Evolutionary conservation across 2,329 filamentous ascomycete genomes (phyloP).

Genomic region (Chaetomiaceae sp.): DNA sequence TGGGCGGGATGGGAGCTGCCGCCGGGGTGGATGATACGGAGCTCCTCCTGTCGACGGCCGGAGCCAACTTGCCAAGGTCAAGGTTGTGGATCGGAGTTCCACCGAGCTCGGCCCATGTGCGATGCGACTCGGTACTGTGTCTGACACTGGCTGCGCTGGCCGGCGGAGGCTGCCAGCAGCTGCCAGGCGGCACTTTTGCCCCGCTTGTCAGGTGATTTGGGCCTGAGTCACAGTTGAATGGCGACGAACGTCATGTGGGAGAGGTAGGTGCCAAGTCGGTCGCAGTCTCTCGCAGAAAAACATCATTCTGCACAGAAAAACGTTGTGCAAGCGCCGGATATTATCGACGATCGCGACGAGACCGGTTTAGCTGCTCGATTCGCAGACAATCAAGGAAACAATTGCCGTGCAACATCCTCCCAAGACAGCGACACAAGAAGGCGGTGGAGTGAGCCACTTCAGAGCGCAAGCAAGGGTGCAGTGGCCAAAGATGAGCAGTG

Average conservation of each 20-base stretch:
- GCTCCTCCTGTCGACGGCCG: slow-evolving; percentile 2
- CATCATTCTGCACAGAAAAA: slow-evolving; percentile 3
- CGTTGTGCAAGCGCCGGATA: slow-evolving; percentile 6
- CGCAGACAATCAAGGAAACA: neutral
- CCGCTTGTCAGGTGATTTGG: slow-evolving; percentile 26
- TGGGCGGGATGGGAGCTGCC: neutral
- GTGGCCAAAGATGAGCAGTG: slow-evolving; percentile 32
- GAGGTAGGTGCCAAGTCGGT: slow-evolving; percentile 9
- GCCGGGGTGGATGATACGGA: neutral
- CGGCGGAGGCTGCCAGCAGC: slow-evolving; percentile 5
- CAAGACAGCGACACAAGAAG: slow-evolving; percentile 9
- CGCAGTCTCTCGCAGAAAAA: too few relatives aligned
- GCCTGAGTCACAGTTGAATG: slow-evolving; percentile 25
- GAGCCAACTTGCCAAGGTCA: neutral
- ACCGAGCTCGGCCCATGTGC: slow-evolving; percentile 6
- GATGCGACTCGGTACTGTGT: slow-evolving; percentile 8
- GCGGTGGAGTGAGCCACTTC: slow-evolving; percentile 19
- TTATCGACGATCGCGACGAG: neutral
- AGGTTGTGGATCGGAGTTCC: neutral
- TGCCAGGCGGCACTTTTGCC: slow-evolving; percentile 4
- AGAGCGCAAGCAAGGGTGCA: slow-evolving; percentile 11
- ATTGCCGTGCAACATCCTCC: neutral
- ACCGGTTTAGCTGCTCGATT: neutral
- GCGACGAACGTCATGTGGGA: slow-evolving; percentile 21
- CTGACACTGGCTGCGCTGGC: too few relatives aligned